These are phyloP conservation scores for Cudoniella acicularis DNA, from an alignment of 495 filamentous ascomycete species.

Conservation along the genomic window DNA sequence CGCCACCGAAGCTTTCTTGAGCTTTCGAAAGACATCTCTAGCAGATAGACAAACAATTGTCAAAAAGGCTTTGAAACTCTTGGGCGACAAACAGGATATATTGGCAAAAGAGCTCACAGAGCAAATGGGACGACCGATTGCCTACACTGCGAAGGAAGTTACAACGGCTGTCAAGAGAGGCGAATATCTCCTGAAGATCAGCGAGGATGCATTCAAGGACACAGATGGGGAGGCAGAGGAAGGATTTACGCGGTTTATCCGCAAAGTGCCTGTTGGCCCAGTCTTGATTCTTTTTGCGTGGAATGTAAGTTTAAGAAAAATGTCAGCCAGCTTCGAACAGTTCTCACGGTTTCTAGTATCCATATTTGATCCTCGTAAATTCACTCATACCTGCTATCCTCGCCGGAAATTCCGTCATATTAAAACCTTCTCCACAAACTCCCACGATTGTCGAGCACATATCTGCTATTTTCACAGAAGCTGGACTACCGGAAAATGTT, in stretches of 20 bases:
- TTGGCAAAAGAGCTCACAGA: slow-evolving; percentile 81
- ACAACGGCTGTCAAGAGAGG: slow-evolving; percentile 75
- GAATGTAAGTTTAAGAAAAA: slow-evolving; percentile 62
- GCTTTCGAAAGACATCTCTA: slow-evolving; percentile 62
- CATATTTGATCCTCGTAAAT: slow-evolving; percentile 88
- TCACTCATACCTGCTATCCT: slow-evolving; percentile 84
- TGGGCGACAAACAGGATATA: slow-evolving; percentile 68
- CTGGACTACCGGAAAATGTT: slow-evolving; percentile 74
- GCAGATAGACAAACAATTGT: slow-evolving; percentile 71
- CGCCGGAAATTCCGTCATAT: slow-evolving; percentile 80
- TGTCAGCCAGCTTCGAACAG: neutral
- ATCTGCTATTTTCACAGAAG: slow-evolving; percentile 66
- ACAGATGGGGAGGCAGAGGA: slow-evolving; percentile 76
- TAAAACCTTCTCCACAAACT: slow-evolving; percentile 93
- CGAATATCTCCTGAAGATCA: slow-evolving; percentile 78
- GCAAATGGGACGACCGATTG: slow-evolving; percentile 92
- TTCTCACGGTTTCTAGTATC: slow-evolving; percentile 57
- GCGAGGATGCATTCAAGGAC: slow-evolving; percentile 64
- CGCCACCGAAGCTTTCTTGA: slow-evolving; percentile 67
- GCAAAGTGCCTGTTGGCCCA: slow-evolving; percentile 79
- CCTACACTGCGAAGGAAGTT: slow-evolving; percentile 78
- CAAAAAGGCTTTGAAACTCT: slow-evolving; percentile 64
- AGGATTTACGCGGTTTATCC: slow-evolving; percentile 85
- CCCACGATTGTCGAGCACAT: slow-evolving; percentile 85
- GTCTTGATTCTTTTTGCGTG: slow-evolving; percentile 88